A percentile compares a stretch with the other conserved stretches of the same genome.
These are phyloP conservation scores for Fusarium nygamai DNA, from an alignment of 2,329 filamentous ascomycete species.

Conservation along the genomic window DNA sequence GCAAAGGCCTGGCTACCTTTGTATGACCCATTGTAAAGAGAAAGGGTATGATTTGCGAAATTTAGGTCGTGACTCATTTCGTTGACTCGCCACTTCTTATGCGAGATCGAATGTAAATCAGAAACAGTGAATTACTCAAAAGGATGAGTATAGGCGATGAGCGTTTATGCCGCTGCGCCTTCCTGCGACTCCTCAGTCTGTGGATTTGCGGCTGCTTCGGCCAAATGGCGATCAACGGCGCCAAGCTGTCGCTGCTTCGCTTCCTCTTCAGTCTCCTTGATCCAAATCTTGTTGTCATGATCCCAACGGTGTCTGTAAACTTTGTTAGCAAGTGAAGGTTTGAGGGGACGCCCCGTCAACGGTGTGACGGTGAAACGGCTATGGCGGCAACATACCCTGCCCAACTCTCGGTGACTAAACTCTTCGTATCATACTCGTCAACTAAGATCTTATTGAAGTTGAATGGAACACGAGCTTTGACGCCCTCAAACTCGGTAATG, in stretches of 20 bases:
- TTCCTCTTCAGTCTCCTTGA: slow-evolving; percentile 53
- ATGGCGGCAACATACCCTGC: slow-evolving; percentile 62
- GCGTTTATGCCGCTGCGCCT: background rate
- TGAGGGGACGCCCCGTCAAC: background rate
- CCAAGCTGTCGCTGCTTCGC: slow-evolving; percentile 37
- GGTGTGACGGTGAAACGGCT: background rate
- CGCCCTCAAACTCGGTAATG: slow-evolving; percentile 78
- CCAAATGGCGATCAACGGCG: slow-evolving; percentile 42
- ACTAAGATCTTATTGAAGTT: slow-evolving; percentile 72
- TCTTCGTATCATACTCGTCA: slow-evolving; percentile 72
- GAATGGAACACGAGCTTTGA: slow-evolving; percentile 75
- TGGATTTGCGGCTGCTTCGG: slow-evolving; percentile 35
- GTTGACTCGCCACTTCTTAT: background rate
- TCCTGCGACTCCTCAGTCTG: background rate
- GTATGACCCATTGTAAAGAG: background rate
- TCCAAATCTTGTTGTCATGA: slow-evolving; percentile 67
- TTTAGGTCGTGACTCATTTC: slow-evolving; percentile 15
- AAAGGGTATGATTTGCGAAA: slow-evolving; percentile 5
- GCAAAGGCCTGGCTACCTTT: background rate
- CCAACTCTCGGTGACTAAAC: slow-evolving; percentile 68
- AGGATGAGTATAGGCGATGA: background rate
- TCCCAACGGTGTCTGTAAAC: slow-evolving; percentile 68
- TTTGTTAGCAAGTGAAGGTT: slow-evolving; percentile 24
- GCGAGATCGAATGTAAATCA: background rate
- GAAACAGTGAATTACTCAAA: background rate